Base-by-base conservation (phyloP, 371 early-diverging fungal species). In the Syncephalastrum contaminatum region DNA sequence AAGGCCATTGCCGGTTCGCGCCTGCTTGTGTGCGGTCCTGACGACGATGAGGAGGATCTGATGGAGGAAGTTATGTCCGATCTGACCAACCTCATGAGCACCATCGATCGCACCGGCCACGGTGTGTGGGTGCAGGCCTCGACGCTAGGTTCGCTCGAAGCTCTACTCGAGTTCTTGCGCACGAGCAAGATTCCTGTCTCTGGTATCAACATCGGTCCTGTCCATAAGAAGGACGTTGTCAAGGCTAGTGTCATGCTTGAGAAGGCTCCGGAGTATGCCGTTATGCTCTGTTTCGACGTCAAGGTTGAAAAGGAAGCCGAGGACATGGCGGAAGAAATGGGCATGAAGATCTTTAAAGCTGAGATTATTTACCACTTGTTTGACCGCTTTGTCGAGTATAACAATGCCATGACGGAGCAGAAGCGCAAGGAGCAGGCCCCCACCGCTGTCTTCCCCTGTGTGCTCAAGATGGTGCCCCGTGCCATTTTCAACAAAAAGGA, bases 321-420 rank as follows among this genome's bases (percentile, higher is more conserved):
- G 65, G 91, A 94, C 22, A 56, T 96, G 73, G 99, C 99, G 0
- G 90, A 98, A 20, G 92, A 95, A 51, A 46, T 94, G 49, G 95
- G 97, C 25, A 85, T 99, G 54, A 93, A 88, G 77, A 77, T 99
- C 21, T 99, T 99, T 80, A 87, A 82, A 58, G 99, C 99, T 22
- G 96, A 99, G 59, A 99, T 99, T 67, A 99, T 99, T 70, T 99
- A 99, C 74, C 99, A 99, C 71, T 84, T 99, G 86, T 96, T 99
- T 62, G 99, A 99, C 73, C 79, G 86, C 56, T 99, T 94, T 75
- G 93, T 91, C 12, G 88, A 88, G 27, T 92, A 96, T 72, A 82
- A 78, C 57, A 78, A 86, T 62, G 77, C 83, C 24, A 70, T 97
- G 36, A 63, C 79, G 46, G 94, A 96, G 69, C 87, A 91, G 70